Conservation (phyloP, 2,329 filamentous ascomycete genomes). For the Niveomyces coronatus region DNA sequence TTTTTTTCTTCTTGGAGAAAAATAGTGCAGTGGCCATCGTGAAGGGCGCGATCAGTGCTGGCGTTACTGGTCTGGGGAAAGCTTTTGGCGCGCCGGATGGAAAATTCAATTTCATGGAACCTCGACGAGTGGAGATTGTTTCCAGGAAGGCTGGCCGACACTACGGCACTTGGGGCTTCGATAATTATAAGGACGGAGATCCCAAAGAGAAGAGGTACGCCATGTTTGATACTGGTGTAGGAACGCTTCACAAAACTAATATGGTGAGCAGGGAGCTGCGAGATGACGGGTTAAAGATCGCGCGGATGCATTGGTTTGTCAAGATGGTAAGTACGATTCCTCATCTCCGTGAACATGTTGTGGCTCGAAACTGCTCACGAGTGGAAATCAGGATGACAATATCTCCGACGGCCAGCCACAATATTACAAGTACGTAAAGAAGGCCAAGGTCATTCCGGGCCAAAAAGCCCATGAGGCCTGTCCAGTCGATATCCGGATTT, state of each 20-base stretch:
- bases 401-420: conserved; percentile 1
- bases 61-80: not conserved
- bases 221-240: not conserved
- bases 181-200: not conserved
- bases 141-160: conserved; percentile 4
- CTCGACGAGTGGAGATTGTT: not conserved
- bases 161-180: conserved; percentile 2
- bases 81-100: not conserved
- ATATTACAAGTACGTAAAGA: conserved; percentile 2
- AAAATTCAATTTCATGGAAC: conserved; percentile 2
- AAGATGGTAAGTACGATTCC: conserved; percentile 2
- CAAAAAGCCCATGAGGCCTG: not conserved
- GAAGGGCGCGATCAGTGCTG: conserved; percentile 2
- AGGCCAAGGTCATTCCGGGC: conserved; percentile 2
- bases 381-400: conserved; percentile 1
- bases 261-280: conserved; percentile 1
- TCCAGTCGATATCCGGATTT: not conserved
- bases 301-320: conserved; percentile 4
- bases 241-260: not conserved
- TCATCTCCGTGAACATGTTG: not conserved
- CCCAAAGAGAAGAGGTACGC: not conserved
- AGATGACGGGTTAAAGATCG: conserved; percentile 1
- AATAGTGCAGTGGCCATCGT: conserved; percentile 2
- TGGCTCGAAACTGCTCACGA: not conserved
- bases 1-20: too few species aligned